These are phyloP conservation scores for Fusarium albosuccineum DNA, from an alignment of 2,329 filamentous ascomycete genomes.

Conservation along the genomic window DNA sequence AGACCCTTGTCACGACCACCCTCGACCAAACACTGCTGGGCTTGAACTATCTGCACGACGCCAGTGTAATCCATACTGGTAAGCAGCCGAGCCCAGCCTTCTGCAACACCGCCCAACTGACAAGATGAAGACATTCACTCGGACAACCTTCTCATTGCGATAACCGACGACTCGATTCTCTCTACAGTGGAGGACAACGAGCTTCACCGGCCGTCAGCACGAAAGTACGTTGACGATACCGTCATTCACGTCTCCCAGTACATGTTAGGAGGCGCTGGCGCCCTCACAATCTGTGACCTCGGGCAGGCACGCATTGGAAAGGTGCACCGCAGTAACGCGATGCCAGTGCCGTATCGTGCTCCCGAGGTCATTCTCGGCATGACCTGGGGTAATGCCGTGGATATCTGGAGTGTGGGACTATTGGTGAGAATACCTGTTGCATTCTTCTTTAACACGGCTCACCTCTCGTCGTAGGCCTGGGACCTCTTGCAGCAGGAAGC, in stretches of 20 bases:
- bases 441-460: not conserved
- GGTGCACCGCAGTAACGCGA: slow-evolving; percentile 41
- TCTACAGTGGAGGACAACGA: slow-evolving; percentile 49
- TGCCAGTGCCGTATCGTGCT: slow-evolving; percentile 50
- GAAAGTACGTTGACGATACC: slow-evolving; percentile 46
- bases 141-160: slow-evolving; percentile 53
- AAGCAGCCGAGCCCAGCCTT: not conserved
- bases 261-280: slow-evolving; percentile 49
- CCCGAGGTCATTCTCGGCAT: slow-evolving; percentile 55
- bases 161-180: slow-evolving; percentile 49
- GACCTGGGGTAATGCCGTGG: slow-evolving; percentile 50
- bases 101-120: not conserved
- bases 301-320: slow-evolving; percentile 53
- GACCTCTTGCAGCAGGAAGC: slow-evolving; percentile 39
- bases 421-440: slow-evolving; percentile 42
- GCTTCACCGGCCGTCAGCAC: slow-evolving; percentile 46
- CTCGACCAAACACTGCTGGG: slow-evolving; percentile 43
- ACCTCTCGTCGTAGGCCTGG: slow-evolving; percentile 38
- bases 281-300: slow-evolving; percentile 51
- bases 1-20: slow-evolving; percentile 41
- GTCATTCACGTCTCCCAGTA: slow-evolving; percentile 51
- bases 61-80: slow-evolving; percentile 48
- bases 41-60: slow-evolving; percentile 45
- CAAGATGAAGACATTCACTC: slow-evolving; percentile 50
- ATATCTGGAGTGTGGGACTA: slow-evolving; percentile 54